Base-by-base conservation (phyloP, 345 rosid species). In the Jatropha curcas region DNA sequence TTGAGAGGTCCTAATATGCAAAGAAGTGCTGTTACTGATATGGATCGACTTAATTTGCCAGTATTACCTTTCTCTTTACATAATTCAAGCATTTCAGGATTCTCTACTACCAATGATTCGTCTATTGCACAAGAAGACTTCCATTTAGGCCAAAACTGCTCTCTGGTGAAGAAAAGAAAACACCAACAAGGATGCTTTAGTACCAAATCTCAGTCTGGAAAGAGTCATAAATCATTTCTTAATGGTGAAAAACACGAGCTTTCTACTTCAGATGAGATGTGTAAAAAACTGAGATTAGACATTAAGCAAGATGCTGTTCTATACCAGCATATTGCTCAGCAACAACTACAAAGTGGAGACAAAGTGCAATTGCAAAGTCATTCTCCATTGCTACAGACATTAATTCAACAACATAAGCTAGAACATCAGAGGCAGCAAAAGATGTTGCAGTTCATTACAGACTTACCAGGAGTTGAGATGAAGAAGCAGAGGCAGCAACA, bases 231-330 rank as follows among this genome's bases (percentile, higher is more conserved):
- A 14, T 25, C 68, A 62, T 60, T 22, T 4, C 68, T 17, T 25
- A 43, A 53, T 24, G 20, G 45, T 25, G 19, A 35, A 17, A 55
- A 24, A 25, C 45, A 14, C 22, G 63, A 46, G 59, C 43, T 66
- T 37, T 35, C 37, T 37, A 9, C 22, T 46, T 34, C 64, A 68
- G 31, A 58, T 34, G 65, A 62, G 53, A 11, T 34, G 46, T 69
- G 62, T 27, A 77, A 67, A 39, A 72, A 61, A 62, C 56, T 51
- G 14, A 77, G 72, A 77, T 60, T 61, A 45, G 76, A 68, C 37
- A 24, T 35, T 25, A 33, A 45, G 59, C 68, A 72, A 60, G 68
- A 72, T 28, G 61, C 20, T 72, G 34, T 34, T 35, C 31, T 72
- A 34, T 69, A 51, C 4, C 69, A 51, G 11, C 68, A 62, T 22